phyloP scores from a whole-genome alignment of 2,329 filamentous ascomycete species.

The Fusarium chlamydosporum region DNA sequence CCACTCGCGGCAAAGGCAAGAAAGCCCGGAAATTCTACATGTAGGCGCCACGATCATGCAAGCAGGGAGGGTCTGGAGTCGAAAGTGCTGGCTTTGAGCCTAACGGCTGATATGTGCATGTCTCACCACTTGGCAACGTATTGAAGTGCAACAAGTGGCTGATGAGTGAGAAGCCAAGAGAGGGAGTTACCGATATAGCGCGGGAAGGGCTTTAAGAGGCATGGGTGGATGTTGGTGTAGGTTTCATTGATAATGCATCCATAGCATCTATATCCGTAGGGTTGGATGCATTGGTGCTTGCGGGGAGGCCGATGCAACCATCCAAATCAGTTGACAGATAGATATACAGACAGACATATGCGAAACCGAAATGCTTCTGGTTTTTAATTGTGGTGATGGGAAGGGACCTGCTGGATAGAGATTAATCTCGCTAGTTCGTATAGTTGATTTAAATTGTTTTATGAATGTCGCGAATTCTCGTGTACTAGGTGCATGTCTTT shows the following conservation, averaged over 20 bases:
- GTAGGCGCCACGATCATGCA: slow-evolving; percentile 12
- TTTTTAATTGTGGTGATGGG: neutral
- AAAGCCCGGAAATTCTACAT: neutral
- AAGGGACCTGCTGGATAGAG: neutral
- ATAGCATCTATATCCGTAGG: slow-evolving; percentile 5
- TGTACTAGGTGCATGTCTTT: neutral
- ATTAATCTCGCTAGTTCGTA: slow-evolving; percentile 8
- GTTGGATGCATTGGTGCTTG: slow-evolving; percentile 12
- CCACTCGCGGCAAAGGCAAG: neutral
- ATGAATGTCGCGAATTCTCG: neutral
- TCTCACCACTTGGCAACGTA: slow-evolving; percentile 28
- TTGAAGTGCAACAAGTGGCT: slow-evolving; percentile 18
- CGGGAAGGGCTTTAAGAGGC: slow-evolving; percentile 21
- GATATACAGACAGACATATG: neutral
- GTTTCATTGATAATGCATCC: slow-evolving; percentile 11
- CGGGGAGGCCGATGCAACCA: slow-evolving; percentile 41
- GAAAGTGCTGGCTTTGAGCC: neutral
- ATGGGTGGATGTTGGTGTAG: slow-evolving; percentile 8
- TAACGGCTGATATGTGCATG: slow-evolving; percentile 27
- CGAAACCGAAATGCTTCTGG: slow-evolving; percentile 1
- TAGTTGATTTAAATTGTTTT: neutral
- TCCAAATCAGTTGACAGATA: slow-evolving; percentile 20
- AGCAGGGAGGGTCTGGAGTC: slow-evolving; percentile 22
- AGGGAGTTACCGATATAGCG: slow-evolving; percentile 21
- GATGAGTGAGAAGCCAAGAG: slow-evolving; percentile 10